A percentile compares a stretch with the other conserved stretches of the same genome.
phyloP scores from a whole-genome alignment of 306 rosid genomes.

The Vachellia collinsii region DNA sequence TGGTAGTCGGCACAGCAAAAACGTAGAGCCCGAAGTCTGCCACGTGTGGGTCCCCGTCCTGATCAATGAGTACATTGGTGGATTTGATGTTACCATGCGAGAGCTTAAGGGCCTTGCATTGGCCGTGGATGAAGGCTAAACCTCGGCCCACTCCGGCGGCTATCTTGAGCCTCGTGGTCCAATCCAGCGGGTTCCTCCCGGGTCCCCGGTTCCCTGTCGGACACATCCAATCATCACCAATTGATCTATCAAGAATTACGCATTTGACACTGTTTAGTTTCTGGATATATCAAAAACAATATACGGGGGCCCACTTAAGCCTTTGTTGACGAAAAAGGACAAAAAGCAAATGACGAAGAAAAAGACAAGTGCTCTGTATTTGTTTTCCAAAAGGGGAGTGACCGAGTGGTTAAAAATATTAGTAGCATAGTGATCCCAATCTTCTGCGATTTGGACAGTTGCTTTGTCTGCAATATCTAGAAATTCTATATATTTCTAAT shows the following conservation, averaged over 20 bases:
- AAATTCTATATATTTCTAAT: no score
- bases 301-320: slow-evolving; percentile 21
- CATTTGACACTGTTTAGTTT: neutral
- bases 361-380: slow-evolving; percentile 24
- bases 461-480: no score
- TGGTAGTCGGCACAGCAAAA: slow-evolving; percentile 41
- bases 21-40: slow-evolving; percentile 76
- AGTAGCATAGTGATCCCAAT: no score
- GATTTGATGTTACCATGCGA: slow-evolving; percentile 87
- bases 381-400: neutral
- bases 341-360: slow-evolving; percentile 27
- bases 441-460: no score
- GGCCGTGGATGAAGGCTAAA: slow-evolving; percentile 65
- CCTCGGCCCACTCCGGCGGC: slow-evolving; percentile 84
- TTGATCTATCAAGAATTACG: slow-evolving; percentile 10
- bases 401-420: no score
- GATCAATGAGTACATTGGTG: slow-evolving; percentile 71
- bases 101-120: slow-evolving; percentile 53
- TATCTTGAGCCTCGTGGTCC: slow-evolving; percentile 81
- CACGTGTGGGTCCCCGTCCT: slow-evolving; percentile 60
- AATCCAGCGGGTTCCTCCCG: slow-evolving; percentile 82
- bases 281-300: no score
- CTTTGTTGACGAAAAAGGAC: slow-evolving; percentile 35
- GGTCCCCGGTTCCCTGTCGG: slow-evolving; percentile 85
- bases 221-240: no score